Conservation (phyloP, 1,284 basidiomycete species). For the Rhodotorula sp. region DNA sequence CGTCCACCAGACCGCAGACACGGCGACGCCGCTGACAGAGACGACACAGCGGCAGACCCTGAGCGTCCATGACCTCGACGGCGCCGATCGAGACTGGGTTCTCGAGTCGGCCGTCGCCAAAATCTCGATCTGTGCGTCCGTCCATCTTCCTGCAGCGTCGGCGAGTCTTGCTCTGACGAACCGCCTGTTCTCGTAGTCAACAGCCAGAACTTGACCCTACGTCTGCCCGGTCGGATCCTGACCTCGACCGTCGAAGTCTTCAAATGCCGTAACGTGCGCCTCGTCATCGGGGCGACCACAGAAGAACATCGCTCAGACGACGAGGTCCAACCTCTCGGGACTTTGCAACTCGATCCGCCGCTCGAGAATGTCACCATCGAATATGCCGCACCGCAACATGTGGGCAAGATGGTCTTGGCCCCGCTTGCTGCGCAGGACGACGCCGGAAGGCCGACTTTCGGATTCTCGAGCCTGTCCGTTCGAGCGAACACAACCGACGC, state of each 20-base stretch:
- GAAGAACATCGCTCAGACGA: neutral
- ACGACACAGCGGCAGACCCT: slow-evolving; percentile 12
- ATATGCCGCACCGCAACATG: neutral
- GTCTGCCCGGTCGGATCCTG: slow-evolving; percentile 8
- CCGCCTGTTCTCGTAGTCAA: slow-evolving; percentile 11
- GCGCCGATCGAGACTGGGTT: slow-evolving; percentile 7
- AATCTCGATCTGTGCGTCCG: slow-evolving; percentile 71
- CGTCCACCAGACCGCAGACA: neutral
- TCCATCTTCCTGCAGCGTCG: neutral
- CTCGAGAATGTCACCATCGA: slow-evolving; percentile 5
- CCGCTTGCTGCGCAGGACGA: neutral
- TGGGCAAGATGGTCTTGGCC: slow-evolving; percentile 14
- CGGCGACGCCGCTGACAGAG: slow-evolving; percentile 3
- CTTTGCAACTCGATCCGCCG: slow-evolving; percentile 29
- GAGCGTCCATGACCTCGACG: slow-evolving; percentile 23
- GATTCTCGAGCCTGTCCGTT: slow-evolving; percentile 1
- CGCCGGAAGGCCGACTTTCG: neutral
- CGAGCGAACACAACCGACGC: neutral
- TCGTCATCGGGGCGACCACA: slow-evolving; percentile 10
- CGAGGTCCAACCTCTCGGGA: slow-evolving; percentile 11
- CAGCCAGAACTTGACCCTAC: slow-evolving; percentile 24
- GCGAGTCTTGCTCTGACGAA: neutral
- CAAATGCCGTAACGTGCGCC: neutral
- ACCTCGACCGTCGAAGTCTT: slow-evolving; percentile 29
- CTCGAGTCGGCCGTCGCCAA: slow-evolving; percentile 50